Percentiles rank a stretch among this genome's conserved stretches.
These are phyloP conservation scores for Coemansia sp. DNA, from an alignment of 192 early-diverging fungal genomes.

Conservation along the genomic window DNA sequence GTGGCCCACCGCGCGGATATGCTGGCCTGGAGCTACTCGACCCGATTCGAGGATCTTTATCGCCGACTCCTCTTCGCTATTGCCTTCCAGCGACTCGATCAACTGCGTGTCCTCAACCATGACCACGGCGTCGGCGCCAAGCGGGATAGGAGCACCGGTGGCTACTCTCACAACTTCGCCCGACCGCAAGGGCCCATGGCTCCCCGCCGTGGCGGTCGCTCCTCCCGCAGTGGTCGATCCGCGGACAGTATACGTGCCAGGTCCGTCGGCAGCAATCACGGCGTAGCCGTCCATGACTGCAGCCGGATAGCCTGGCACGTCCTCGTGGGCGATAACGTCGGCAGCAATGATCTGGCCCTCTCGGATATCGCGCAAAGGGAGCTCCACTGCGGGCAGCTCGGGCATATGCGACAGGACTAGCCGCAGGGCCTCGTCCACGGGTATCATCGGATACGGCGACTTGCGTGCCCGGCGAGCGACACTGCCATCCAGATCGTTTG, in stretches of 20 bases:
- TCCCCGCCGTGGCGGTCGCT: background rate
- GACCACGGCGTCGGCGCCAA: conserved; percentile 86
- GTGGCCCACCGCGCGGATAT: conserved; percentile 82
- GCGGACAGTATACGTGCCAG: conserved; percentile 75
- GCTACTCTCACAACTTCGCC: conserved; percentile 79
- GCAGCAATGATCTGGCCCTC: conserved; percentile 71
- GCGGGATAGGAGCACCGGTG: conserved; percentile 87
- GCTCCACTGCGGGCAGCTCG: conserved; percentile 11
- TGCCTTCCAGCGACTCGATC: conserved; percentile 43
- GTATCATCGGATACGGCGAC: conserved; percentile 84
- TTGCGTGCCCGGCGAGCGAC: conserved; percentile 71
- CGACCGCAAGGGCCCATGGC: conserved; percentile 32
- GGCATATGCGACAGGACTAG: conserved; percentile 52
- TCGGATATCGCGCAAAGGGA: conserved; percentile 27
- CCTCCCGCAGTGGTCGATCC: conserved; percentile 62
- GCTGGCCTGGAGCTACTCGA: conserved; percentile 53
- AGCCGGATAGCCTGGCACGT: conserved; percentile 86
- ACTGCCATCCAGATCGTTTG: conserved; percentile 16
- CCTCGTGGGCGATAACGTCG: conserved; percentile 72
- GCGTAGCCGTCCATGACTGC: conserved; percentile 96
- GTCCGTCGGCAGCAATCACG: conserved; percentile 79
- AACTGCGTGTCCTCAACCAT: conserved; percentile 96
- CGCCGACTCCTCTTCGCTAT: conserved; percentile 59
- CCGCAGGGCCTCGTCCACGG: conserved; percentile 67
- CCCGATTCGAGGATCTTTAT: conserved; percentile 29